A percentile compares a stretch with the other conserved stretches of the same genome.
Conservation (phyloP, 371 early-diverging fungal species). For the Parasitella parasitica region DNA sequence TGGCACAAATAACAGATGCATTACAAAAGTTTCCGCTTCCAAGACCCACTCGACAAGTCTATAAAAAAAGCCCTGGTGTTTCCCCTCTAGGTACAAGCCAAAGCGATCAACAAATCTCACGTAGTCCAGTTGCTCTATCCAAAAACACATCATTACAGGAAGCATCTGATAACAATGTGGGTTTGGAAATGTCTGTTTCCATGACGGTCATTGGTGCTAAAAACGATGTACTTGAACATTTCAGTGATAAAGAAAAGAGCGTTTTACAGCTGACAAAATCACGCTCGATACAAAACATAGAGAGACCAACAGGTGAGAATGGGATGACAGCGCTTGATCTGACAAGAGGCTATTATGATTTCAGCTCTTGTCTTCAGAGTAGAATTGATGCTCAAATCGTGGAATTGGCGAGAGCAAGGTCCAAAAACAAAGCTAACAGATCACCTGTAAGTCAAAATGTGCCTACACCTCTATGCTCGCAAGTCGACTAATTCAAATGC, state of each 20-base stretch:
- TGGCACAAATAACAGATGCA: conserved; percentile 25
- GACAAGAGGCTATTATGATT: conserved; percentile 13
- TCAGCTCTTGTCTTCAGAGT: conserved; percentile 20
- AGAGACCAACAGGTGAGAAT: not conserved
- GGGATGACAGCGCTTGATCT: not conserved
- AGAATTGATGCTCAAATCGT: conserved; percentile 25
- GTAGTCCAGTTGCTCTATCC: not conserved
- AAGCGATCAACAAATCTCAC: conserved; percentile 12
- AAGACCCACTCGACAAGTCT: not conserved
- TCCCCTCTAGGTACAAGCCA: not conserved
- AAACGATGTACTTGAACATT: not conserved
- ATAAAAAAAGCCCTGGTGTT: not conserved
- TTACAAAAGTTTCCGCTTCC: conserved; percentile 12
- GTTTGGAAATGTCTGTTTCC: not conserved
- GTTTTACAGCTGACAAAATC: conserved; percentile 1
- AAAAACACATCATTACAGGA: not conserved
- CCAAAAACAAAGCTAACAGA: conserved; percentile 7
- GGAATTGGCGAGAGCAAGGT: conserved; percentile 17
- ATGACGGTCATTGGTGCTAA: not conserved
- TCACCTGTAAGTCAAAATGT: conserved; percentile 7
- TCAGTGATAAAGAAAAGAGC: conserved; percentile 7
- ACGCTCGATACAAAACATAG: not conserved
- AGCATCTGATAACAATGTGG: not conserved
- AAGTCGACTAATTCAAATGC: too few species aligned
- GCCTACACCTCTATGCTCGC: too few species aligned